Evolutionary conservation across 2,329 filamentous ascomycete genomes (phyloP).

Genomic region (Fusarium subtropicale): DNA sequence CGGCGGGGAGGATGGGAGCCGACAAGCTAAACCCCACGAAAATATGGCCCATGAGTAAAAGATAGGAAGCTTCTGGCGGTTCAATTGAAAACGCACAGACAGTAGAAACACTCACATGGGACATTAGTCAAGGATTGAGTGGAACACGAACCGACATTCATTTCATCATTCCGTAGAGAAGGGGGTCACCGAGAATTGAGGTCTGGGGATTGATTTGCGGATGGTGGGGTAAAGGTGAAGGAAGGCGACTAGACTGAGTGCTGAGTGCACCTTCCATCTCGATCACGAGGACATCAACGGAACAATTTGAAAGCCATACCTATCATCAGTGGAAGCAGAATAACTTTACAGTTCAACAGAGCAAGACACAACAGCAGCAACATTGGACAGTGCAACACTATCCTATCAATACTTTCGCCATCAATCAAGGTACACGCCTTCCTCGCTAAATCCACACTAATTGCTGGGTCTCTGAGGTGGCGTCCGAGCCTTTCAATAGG

Average conservation of each 20-base stretch:
- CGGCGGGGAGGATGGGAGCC: conserved; percentile 27
- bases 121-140: background rate
- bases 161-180: conserved; percentile 5
- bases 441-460: conserved; percentile 27
- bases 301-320: background rate
- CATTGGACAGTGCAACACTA: background rate
- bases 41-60: conserved; percentile 10
- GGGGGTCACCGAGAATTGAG: conserved; percentile 18
- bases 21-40: conserved; percentile 19
- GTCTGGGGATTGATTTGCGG: conserved; percentile 18
- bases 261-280: background rate
- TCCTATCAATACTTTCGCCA: conserved; percentile 6
- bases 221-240: conserved; percentile 21
- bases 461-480: conserved; percentile 25
- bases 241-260: background rate
- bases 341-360: background rate
- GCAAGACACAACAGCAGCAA: background rate
- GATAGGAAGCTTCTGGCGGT: conserved; percentile 35
- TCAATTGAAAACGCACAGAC: conserved; percentile 16
- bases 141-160: conserved; percentile 9
- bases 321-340: background rate
- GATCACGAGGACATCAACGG: background rate
- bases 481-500: conserved; percentile 29
- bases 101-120: background rate
- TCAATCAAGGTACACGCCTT: conserved; percentile 13